Conservation (phyloP, 768 basidiomycete genomes). For the Lactarius tabidus region DNA sequence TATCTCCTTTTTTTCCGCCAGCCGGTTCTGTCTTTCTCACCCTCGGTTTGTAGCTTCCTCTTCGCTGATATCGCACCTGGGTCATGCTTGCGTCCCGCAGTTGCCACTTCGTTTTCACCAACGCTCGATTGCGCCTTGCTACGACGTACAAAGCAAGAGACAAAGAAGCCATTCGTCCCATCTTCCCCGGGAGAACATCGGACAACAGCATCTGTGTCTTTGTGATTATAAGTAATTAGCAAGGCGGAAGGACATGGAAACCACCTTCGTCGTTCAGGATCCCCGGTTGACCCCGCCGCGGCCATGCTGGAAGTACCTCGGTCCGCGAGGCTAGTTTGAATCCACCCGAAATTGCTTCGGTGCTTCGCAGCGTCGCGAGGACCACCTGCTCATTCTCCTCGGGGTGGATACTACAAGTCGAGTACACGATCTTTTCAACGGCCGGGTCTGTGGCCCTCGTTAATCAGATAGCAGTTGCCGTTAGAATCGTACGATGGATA, state of each 20-base stretch:
- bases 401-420: conserved; percentile 93
- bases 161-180: conserved; percentile 95
- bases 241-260: not conserved
- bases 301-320: conserved; percentile 79
- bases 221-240: not conserved
- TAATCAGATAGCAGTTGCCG: not conserved
- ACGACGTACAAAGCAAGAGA: conserved; percentile 76
- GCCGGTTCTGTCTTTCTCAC: not conserved
- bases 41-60: conserved; percentile 4
- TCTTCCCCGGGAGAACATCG: conserved; percentile 81
- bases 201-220: conserved; percentile 51
- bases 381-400: conserved; percentile 94
- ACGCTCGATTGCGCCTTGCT: not conserved
- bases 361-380: conserved; percentile 60
- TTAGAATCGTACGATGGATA: conserved; percentile 3
- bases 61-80: conserved; percentile 3
- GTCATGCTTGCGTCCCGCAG: not conserved
- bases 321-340: conserved; percentile 67
- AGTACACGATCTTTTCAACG: conserved; percentile 84
- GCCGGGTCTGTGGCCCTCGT: conserved; percentile 54
- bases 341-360: conserved; percentile 54
- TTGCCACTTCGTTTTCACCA: not conserved
- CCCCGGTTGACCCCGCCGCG: conserved; percentile 66
- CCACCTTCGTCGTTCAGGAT: conserved; percentile 43
- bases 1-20: conserved; percentile 11